Percentiles rank a stretch among this genome's conserved stretches.
phyloP scores from a whole-genome alignment of 805 yeast genomes.

The Candida multigemmis region DNA sequence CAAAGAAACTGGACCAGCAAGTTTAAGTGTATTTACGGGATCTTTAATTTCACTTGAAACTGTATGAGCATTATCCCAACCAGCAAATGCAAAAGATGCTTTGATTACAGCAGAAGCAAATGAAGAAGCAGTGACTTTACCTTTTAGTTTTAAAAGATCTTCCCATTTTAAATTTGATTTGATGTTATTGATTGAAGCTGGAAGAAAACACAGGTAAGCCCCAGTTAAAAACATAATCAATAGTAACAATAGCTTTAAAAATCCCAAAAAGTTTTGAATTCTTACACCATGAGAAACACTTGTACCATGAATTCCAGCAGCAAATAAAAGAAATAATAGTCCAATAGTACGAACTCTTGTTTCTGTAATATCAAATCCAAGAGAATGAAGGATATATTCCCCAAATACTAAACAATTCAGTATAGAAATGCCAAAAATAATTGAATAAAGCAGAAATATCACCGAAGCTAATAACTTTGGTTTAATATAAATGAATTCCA shows the following conservation, averaged over 20 bases:
- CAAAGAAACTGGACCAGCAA: conserved; percentile 53
- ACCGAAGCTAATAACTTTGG: conserved; percentile 52
- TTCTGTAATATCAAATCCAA: conserved; percentile 31
- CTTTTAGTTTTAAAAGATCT: conserved; percentile 21
- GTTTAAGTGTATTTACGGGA: conserved; percentile 46
- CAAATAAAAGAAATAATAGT: conserved; percentile 15
- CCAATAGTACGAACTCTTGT: conserved; percentile 24
- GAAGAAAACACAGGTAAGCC: conserved; percentile 44
- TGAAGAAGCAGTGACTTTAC: conserved; percentile 30
- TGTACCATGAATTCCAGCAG: conserved; percentile 41
- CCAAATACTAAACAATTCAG: conserved; percentile 55
- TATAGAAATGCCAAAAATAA: conserved; percentile 46
- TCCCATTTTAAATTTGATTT: conserved; percentile 31
- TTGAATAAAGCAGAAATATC: conserved; percentile 37
- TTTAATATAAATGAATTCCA: conserved; percentile 55
- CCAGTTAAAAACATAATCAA: conserved; percentile 50
- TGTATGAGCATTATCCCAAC: conserved; percentile 57
- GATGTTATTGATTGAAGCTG: conserved; percentile 32
- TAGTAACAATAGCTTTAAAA: conserved; percentile 47
- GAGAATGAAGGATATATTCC: conserved; percentile 41
- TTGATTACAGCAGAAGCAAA: conserved; percentile 48
- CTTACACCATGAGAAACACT: conserved; percentile 52
- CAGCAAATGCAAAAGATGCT: conserved; percentile 51
- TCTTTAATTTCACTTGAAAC: conserved; percentile 54
- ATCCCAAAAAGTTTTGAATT: conserved; percentile 57